Evolutionary conservation across 1,139 yeast genomes (phyloP).

Genomic region (Pneumocystis murina): DNA sequence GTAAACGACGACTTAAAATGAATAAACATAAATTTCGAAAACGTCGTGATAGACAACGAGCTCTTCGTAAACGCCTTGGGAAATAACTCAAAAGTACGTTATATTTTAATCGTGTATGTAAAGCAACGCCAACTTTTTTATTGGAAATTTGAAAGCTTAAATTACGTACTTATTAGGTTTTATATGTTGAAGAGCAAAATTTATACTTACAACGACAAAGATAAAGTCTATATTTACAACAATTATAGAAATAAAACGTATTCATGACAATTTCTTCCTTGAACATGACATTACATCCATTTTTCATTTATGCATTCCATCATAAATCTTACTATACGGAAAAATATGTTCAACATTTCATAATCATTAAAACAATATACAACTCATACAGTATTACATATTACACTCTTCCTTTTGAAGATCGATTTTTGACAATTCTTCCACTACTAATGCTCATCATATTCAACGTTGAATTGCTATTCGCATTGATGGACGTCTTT

Average conservation of each 20-base stretch:
- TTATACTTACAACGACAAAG: background rate
- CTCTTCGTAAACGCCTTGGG: slow-evolving; percentile 27
- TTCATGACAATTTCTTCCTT: no score
- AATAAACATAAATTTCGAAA: slow-evolving; percentile 34
- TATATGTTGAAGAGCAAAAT: no score
- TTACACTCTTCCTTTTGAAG: background rate
- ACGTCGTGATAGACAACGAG: slow-evolving; percentile 32
- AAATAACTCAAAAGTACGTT: slow-evolving; percentile 1
- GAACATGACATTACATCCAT: no score
- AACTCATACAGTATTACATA: background rate
- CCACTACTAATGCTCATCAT: background rate
- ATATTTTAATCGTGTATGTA: background rate
- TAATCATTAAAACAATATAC: background rate
- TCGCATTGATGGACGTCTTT: background rate
- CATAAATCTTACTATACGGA: background rate
- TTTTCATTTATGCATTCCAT: no score
- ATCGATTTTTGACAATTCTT: background rate
- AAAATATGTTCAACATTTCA: background rate
- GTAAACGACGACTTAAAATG: slow-evolving; percentile 34
- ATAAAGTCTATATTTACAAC: background rate
- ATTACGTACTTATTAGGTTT: no score
- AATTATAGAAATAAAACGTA: background rate
- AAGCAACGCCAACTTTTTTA: no score
- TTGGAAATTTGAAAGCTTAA: no score
- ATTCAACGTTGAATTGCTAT: background rate